Evolutionary conservation across 371 early-diverging fungal genomes (phyloP).

Genomic region (Lichtheimia ramosa): DNA sequence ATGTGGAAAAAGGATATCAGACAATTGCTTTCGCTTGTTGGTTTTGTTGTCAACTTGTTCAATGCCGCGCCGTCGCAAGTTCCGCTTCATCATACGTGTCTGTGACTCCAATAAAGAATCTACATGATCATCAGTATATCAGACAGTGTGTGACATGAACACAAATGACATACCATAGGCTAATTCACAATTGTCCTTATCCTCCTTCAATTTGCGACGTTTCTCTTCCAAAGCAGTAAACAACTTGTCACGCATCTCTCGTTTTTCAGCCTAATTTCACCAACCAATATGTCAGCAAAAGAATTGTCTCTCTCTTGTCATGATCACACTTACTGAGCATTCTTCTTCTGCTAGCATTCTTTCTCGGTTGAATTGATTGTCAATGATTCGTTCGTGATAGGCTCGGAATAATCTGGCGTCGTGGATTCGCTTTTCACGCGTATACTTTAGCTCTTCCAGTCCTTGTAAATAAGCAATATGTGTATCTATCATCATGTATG

Average conservation of each 20-base stretch:
- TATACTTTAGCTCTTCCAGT: slow-evolving; percentile 54
- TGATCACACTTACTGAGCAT: slow-evolving; percentile 41
- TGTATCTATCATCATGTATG: slow-evolving; percentile 44
- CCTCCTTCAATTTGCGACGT: slow-evolving; percentile 76
- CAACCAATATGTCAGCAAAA: too few species aligned
- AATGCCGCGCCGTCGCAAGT: slow-evolving; percentile 39
- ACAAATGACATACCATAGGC: slow-evolving; percentile 60
- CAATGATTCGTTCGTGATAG: slow-evolving; percentile 70
- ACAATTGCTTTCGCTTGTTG: slow-evolving; percentile 41
- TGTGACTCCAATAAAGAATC: slow-evolving; percentile 41
- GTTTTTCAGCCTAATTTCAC: slow-evolving; percentile 54
- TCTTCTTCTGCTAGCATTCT: slow-evolving; percentile 59
- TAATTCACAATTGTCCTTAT: slow-evolving; percentile 81
- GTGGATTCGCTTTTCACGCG: slow-evolving; percentile 54
- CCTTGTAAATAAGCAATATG: slow-evolving; percentile 71
- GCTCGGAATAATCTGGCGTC: slow-evolving; percentile 64
- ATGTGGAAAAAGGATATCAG: slow-evolving; percentile 40
- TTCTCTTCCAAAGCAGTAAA: slow-evolving; percentile 74
- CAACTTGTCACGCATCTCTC: slow-evolving; percentile 72
- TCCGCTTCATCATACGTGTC: slow-evolving; percentile 36
- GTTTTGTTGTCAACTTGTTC: slow-evolving; percentile 39
- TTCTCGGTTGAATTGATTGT: slow-evolving; percentile 60
- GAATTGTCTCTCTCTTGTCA: too few species aligned
- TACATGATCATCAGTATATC: too few species aligned
- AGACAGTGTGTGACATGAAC: too few species aligned